Evolutionary conservation across 2,329 filamentous ascomycete species (phyloP).

Genomic region (Colletotrichum tropicale): DNA sequence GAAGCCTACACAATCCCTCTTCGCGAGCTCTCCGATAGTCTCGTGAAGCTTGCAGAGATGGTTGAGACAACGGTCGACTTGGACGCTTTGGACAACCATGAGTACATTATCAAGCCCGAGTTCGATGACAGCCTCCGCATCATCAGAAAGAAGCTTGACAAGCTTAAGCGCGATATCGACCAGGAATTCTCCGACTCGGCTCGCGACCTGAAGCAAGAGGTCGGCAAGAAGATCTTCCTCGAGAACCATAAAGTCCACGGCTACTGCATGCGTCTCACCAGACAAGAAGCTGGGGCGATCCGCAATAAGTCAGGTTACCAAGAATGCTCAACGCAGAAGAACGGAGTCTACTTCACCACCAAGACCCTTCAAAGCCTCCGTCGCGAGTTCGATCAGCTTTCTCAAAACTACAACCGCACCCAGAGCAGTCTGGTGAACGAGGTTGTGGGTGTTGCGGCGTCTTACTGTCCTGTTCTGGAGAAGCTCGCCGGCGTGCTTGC

Average conservation of each 20-base stretch:
- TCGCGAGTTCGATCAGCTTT: conserved; percentile 91
- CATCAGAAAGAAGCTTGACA: conserved; percentile 92
- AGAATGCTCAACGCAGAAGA: conserved; percentile 98
- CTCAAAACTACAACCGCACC: conserved; percentile 92
- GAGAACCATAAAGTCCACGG: conserved; percentile 96
- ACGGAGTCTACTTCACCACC: conserved; percentile 97
- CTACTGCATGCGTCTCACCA: conserved; percentile 93
- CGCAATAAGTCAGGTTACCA: conserved; percentile 89
- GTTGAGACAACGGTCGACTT: conserved; percentile 98
- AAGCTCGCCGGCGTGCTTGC: conserved; percentile 86
- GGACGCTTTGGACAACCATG: conserved; percentile 92
- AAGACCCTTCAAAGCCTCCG: conserved; percentile 78
- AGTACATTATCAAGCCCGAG: conserved; percentile 98
- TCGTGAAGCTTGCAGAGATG: conserved; percentile 93
- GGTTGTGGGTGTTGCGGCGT: conserved; percentile 90
- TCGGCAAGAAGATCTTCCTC: conserved; percentile 98
- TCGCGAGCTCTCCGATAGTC: conserved; percentile 74
- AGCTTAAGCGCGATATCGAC: conserved; percentile 81
- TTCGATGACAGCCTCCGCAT: conserved; percentile 88
- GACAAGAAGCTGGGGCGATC: conserved; percentile 90
- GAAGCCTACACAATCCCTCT: conserved; percentile 86
- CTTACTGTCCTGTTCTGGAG: conserved; percentile 93
- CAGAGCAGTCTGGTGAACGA: conserved; percentile 90
- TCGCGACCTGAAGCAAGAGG: conserved; percentile 84
- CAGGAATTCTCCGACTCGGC: conserved; percentile 79